Evolutionary conservation across 371 early-diverging fungal genomes (phyloP), one percentile per base, ranked within the genome.

Genomic region (Mortierella polycephala): DNA sequence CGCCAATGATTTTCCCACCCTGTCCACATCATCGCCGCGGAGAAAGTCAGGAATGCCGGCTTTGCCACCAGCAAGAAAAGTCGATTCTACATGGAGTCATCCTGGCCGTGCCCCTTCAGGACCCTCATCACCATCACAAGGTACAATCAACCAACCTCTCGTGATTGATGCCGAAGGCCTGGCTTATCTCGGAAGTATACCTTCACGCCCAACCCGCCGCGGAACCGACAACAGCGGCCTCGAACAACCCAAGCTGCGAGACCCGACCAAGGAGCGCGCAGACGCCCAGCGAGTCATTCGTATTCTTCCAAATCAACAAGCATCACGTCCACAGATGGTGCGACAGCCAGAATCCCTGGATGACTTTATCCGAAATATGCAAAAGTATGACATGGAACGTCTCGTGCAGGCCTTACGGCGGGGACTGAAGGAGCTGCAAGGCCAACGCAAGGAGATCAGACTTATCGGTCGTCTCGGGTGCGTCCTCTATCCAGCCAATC

Each of bases 381-480:
- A 71, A n/a, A 44, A 39, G 11, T 77, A 56, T 59, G 72, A 77
- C 46, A 61, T 71, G 65, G 40, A 64, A 10, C 63, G 65, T n/a
- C 51, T 63, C 9, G 49, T 62, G 2, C 61, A 72, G 41, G 20
- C 64, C 18, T 61, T 77, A 20, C 44, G 72, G 18, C 46, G 41
- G 10, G 71, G 72, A 3, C 49, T 77, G 58, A 68, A 53, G 14
- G 72, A 77, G 37, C 62, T 77, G 53, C 68, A 60, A 21, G 77
- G 77, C 5, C 61, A 68, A 8, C 77, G 77, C 51, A 71, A 77
- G 49, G 77, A 77, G 49, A 72, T 77, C 53, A 68, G 77, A 13
- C 51, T 77, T 5, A 44, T 72, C 21, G 77, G 71, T 18, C 60
- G 77, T 42, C 54, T 71, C 13, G 77, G 77, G n/a, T 56, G 56